phyloP scores from a whole-genome alignment of 148 eudicot genomes.

The Persicaria tinctoria region DNA sequence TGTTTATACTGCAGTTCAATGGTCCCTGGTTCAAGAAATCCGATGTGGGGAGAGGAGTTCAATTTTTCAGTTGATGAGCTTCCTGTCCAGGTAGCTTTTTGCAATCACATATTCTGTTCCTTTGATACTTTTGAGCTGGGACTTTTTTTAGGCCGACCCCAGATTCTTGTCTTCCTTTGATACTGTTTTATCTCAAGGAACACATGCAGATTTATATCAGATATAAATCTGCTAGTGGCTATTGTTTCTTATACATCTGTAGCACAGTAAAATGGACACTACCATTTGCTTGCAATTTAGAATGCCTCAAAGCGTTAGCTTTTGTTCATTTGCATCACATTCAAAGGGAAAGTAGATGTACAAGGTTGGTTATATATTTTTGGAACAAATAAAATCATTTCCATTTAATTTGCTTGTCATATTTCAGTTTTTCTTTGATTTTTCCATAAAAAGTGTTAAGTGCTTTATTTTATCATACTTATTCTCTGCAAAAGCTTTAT shows the following conservation, averaged over 20 bases:
- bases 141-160: neutral
- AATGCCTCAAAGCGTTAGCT: neutral
- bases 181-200: neutral
- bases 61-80: conserved; percentile 75
- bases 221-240: neutral
- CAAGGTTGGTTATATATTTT: neutral
- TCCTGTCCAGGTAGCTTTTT: conserved; percentile 61
- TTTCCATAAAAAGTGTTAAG: neutral
- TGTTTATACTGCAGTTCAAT: conserved; percentile 58
- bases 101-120: neutral
- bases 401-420: neutral
- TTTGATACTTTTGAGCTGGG: neutral
- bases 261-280: too few species aligned
- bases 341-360: neutral
- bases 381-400: neutral
- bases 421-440: too few species aligned
- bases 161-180: neutral
- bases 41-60: conserved; percentile 99
- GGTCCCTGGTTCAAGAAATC: conserved; percentile 97
- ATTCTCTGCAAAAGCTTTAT: neutral
- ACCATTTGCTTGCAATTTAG: neutral
- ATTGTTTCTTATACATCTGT: neutral
- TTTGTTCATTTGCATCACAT: neutral
- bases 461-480: neutral
- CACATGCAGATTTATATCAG: neutral